Evolutionary conservation across 1,284 basidiomycete species (phyloP).

Genomic region (Stygiomarasmius scandens): DNA sequence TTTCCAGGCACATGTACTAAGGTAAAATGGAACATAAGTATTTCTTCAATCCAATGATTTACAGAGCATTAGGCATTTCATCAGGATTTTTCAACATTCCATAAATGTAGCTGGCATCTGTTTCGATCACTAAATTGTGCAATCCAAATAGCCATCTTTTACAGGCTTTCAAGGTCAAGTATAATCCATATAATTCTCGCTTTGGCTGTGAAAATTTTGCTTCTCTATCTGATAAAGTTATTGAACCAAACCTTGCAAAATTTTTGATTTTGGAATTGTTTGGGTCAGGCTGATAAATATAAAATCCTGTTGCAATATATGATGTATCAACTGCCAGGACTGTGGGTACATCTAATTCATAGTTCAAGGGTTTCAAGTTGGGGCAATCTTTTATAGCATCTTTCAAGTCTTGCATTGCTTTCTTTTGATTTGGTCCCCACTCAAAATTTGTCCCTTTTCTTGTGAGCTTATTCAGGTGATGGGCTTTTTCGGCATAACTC

Average conservation of each 20-base stretch:
- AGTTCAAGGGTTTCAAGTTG: constrained; percentile 21
- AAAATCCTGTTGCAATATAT: constrained; percentile 12
- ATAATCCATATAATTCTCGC: constrained; percentile 37
- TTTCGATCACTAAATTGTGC: constrained; percentile 29
- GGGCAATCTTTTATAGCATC: constrained; percentile 21
- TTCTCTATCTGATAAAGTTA: constrained; percentile 28
- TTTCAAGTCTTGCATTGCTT: constrained; percentile 27
- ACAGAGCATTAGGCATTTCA: constrained; percentile 26
- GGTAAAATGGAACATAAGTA: constrained; percentile 33
- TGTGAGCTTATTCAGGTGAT: constrained; percentile 16
- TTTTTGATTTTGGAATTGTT: neutral
- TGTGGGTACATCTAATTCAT: constrained; percentile 15
- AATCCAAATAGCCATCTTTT: constrained; percentile 27
- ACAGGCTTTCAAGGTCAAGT: constrained; percentile 22
- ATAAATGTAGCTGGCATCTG: constrained; percentile 33
- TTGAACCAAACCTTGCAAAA: neutral
- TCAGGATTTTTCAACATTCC: constrained; percentile 38
- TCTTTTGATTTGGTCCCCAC: constrained; percentile 24
- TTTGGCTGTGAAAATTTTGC: constrained; percentile 36
- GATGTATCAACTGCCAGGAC: constrained; percentile 33
- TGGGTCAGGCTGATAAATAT: constrained; percentile 25
- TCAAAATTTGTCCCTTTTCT: constrained; percentile 21
- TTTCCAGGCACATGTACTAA: constrained; percentile 28
- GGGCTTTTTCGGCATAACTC: constrained; percentile 19
- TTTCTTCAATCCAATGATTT: constrained; percentile 25